phyloP scores from a whole-genome alignment of 2,329 filamentous ascomycete species.

The Metarhizium guizhouense region DNA sequence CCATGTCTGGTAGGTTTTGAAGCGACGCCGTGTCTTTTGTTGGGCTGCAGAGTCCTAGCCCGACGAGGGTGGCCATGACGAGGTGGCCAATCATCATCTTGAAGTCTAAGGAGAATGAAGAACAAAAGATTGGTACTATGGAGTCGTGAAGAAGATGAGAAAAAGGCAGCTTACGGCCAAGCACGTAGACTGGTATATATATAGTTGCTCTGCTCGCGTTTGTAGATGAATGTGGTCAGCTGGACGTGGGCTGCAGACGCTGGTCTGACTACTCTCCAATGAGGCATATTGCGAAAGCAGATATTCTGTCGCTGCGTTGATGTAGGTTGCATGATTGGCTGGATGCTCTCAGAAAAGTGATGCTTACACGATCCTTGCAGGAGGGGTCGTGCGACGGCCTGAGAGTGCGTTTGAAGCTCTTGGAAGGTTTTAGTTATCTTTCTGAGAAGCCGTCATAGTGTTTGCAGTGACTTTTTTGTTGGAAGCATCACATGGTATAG shows the following conservation, averaged over 20 bases:
- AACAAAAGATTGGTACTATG: background rate
- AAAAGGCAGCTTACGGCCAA: background rate
- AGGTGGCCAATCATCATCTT: background rate
- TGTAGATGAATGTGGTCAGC: background rate
- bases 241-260: background rate
- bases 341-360: background rate
- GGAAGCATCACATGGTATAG: no score
- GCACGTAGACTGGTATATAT: background rate
- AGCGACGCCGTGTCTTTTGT: background rate
- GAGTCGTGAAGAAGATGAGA: background rate
- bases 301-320: background rate
- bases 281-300: background rate
- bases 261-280: background rate
- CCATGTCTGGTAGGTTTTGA: background rate
- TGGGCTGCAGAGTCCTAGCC: background rate
- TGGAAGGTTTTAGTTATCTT: fast-evolving
- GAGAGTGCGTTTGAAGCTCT: background rate
- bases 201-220: background rate
- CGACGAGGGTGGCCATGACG: background rate
- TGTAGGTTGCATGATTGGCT: background rate
- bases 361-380: background rate
- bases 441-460: no score
- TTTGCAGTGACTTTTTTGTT: no score
- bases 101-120: background rate
- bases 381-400: background rate